Evolutionary conservation across 805 yeast species (phyloP).

Genomic region (Metschnikowia gelsemii): DNA sequence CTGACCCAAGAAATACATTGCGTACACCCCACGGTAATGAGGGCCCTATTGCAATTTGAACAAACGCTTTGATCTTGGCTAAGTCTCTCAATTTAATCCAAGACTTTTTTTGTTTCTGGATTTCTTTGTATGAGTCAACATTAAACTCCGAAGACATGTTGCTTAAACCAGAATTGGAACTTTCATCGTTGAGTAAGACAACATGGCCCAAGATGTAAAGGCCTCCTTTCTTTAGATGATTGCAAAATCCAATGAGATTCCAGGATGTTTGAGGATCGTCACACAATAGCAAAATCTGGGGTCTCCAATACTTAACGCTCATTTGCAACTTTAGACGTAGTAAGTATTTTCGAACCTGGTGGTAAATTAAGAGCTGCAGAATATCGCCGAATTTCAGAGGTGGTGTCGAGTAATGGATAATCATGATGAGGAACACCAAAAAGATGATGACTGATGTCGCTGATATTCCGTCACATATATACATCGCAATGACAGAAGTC

Average conservation of each 20-base stretch:
- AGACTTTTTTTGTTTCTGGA: constrained; percentile 69
- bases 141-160: constrained; percentile 29
- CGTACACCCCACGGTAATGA: constrained; percentile 92
- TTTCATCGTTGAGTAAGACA: constrained; percentile 51
- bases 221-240: constrained; percentile 94
- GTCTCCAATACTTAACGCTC: constrained; percentile 98
- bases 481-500: constrained; percentile 79
- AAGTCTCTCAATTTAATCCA: constrained; percentile 84
- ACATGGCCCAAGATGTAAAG: constrained; percentile 91
- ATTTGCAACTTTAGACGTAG: constrained; percentile 76
- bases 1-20: constrained; percentile 87
- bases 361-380: constrained; percentile 90
- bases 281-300: constrained; percentile 83
- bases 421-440: constrained; percentile 61
- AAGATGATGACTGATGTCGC: constrained; percentile 74
- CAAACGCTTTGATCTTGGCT: constrained; percentile 84
- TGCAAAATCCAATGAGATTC: constrained; percentile 90
- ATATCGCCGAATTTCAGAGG: constrained; percentile 99
- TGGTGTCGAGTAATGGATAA: constrained; percentile 88
- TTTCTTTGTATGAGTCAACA: constrained; percentile 56
- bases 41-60: constrained; percentile 87
- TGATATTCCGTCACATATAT: constrained; percentile 87
- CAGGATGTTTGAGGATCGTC: constrained; percentile 92
- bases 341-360: constrained; percentile 91
- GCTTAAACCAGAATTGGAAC: background rate